phyloP scores from a whole-genome alignment of 345 rosid genomes.

The Orychophragmus violaceus region DNA sequence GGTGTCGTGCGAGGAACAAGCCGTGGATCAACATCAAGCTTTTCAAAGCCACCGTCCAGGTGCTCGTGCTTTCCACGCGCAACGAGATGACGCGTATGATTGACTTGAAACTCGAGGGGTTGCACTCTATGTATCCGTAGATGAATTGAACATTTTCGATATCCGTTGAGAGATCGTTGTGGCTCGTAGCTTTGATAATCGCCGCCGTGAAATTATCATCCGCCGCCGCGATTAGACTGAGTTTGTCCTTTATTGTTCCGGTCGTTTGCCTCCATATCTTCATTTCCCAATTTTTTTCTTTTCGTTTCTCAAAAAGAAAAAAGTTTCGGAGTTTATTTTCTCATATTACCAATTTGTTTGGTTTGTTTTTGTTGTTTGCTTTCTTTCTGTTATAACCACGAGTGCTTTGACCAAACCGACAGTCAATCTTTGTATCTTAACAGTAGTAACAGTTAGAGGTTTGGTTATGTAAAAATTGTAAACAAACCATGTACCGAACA shows the following conservation, averaged over 20 bases:
- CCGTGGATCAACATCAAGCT: constrained; percentile 68
- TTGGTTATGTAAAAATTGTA: no score
- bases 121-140: constrained; percentile 42
- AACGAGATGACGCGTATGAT: constrained; percentile 36
- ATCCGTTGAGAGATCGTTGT: constrained; percentile 44
- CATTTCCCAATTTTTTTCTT: constrained; percentile 17
- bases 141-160: constrained; percentile 42
- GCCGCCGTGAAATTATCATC: constrained; percentile 45
- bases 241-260: constrained; percentile 57
- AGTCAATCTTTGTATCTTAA: background rate
- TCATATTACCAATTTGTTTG: background rate
- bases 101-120: constrained; percentile 45
- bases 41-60: constrained; percentile 73
- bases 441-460: no score
- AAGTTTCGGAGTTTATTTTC: background rate
- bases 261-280: constrained; percentile 46
- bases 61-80: constrained; percentile 45
- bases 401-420: background rate
- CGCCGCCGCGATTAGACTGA: constrained; percentile 37
- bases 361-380: background rate
- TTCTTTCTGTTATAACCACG: background rate
- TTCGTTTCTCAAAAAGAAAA: background rate
- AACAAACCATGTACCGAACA: no score
- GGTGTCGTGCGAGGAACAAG: constrained; percentile 43
- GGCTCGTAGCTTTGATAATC: constrained; percentile 61